phyloP scores from a whole-genome alignment of 345 rosid species.

The Mangifera indica region DNA sequence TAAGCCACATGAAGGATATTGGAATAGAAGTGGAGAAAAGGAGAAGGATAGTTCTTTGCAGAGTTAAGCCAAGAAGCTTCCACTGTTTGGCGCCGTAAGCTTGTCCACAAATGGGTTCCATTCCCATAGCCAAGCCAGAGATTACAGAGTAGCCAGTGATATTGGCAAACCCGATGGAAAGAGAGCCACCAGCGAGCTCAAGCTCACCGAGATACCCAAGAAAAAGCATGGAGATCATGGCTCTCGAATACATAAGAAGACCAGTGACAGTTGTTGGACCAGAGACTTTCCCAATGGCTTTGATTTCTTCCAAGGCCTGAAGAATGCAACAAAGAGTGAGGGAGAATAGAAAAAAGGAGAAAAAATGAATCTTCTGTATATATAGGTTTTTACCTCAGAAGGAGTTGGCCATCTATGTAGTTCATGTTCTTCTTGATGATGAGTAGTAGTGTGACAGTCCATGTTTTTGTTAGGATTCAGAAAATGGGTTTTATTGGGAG shows the following conservation, averaged over 20 bases:
- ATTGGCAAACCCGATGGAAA: constrained; percentile 91
- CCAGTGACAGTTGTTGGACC: constrained; percentile 85
- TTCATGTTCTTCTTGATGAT: constrained; percentile 35
- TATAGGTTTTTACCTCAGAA: constrained; percentile 54
- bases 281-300: constrained; percentile 84
- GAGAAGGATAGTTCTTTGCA: constrained; percentile 90
- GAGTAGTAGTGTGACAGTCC: constrained; percentile 26
- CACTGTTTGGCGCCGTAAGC: constrained; percentile 91
- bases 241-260: constrained; percentile 80
- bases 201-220: constrained; percentile 94
- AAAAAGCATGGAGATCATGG: constrained; percentile 97
- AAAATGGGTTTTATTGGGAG: constrained; percentile 42
- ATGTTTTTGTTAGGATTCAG: constrained; percentile 40
- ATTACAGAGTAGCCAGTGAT: constrained; percentile 96
- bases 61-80: constrained; percentile 88
- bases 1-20: constrained; percentile 78
- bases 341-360: no score
- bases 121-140: constrained; percentile 99
- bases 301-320: constrained; percentile 80
- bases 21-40: constrained; percentile 82
- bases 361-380: constrained; percentile 8
- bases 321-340: constrained; percentile 16
- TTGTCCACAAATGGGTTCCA: constrained; percentile 99
- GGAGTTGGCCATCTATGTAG: constrained; percentile 78
- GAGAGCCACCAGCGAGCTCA: constrained; percentile 94